phyloP scores from a whole-genome alignment of 2,329 filamentous ascomycete genomes.

The Monilinia fructicola region DNA sequence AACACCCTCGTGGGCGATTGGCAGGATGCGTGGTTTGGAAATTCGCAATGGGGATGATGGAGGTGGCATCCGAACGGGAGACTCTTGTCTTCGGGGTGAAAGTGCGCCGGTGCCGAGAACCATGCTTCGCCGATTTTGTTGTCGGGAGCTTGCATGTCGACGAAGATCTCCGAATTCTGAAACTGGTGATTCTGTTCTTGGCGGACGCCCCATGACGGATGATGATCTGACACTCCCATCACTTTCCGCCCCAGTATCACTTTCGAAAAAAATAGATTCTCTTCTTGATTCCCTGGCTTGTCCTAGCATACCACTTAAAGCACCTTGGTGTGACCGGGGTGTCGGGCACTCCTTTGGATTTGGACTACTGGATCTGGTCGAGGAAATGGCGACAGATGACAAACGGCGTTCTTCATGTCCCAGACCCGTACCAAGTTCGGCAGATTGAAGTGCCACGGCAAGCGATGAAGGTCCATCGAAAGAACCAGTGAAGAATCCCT shows the following conservation, averaged over 20 bases:
- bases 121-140: slow-evolving; percentile 83
- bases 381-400: slow-evolving; percentile 57
- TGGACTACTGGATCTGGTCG: slow-evolving; percentile 84
- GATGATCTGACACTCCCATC: slow-evolving; percentile 79
- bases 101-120: slow-evolving; percentile 71
- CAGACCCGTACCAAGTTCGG: slow-evolving; percentile 30
- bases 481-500: slow-evolving; percentile 53
- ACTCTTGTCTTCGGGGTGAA: slow-evolving; percentile 83
- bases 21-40: slow-evolving; percentile 70
- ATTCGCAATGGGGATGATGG: slow-evolving; percentile 87
- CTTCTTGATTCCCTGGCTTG: slow-evolving; percentile 66
- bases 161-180: slow-evolving; percentile 79
- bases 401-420: slow-evolving; percentile 43
- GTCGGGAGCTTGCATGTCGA: slow-evolving; percentile 73
- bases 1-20: slow-evolving; percentile 61
- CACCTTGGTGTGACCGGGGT: slow-evolving; percentile 74
- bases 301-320: slow-evolving; percentile 53
- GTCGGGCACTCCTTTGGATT: slow-evolving; percentile 77
- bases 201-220: slow-evolving; percentile 68
- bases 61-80: slow-evolving; percentile 71
- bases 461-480: slow-evolving; percentile 59
- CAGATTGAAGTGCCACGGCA: slow-evolving; percentile 51
- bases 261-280: slow-evolving; percentile 77
- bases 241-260: slow-evolving; percentile 72
- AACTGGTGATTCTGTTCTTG: slow-evolving; percentile 83